Conservation (phyloP, 2,329 filamentous ascomycete genomes). For the Diaporthe vexans region DNA sequence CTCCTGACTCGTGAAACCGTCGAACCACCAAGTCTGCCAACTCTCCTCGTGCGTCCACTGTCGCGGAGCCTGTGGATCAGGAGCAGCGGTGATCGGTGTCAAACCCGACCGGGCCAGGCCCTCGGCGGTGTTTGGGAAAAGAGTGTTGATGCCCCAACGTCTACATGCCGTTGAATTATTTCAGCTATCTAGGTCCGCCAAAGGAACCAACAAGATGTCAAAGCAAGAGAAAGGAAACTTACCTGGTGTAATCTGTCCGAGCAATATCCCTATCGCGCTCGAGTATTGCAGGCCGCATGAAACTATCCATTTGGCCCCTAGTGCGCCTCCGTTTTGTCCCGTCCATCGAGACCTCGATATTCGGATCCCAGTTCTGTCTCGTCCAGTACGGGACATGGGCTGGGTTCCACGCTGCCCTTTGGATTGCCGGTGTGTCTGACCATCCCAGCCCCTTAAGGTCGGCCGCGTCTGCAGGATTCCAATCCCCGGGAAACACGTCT, state of each 20-base stretch:
- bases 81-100: not conserved
- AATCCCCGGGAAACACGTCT: not conserved
- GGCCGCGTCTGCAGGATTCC: not conserved
- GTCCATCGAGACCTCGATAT: not conserved
- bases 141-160: not conserved
- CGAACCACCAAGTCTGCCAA: not conserved
- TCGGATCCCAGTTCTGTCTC: not conserved
- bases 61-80: not conserved
- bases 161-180: not conserved
- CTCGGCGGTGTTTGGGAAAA: not conserved
- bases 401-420: not conserved
- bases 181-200: not conserved
- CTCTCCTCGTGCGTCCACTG: conserved; percentile 9
- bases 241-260: conserved; percentile 10
- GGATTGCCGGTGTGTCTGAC: not conserved
- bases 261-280: not conserved
- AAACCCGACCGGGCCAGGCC: not conserved
- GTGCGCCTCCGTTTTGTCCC: not conserved
- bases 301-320: not conserved
- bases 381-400: not conserved
- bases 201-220: not conserved
- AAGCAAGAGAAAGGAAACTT: not conserved
- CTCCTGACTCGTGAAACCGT: not conserved
- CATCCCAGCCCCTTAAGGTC: not conserved
- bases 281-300: not conserved